These are phyloP conservation scores for Kazachstania sp. DNA, from an alignment of 1,139 yeast genomes.

Conservation along the genomic window DNA sequence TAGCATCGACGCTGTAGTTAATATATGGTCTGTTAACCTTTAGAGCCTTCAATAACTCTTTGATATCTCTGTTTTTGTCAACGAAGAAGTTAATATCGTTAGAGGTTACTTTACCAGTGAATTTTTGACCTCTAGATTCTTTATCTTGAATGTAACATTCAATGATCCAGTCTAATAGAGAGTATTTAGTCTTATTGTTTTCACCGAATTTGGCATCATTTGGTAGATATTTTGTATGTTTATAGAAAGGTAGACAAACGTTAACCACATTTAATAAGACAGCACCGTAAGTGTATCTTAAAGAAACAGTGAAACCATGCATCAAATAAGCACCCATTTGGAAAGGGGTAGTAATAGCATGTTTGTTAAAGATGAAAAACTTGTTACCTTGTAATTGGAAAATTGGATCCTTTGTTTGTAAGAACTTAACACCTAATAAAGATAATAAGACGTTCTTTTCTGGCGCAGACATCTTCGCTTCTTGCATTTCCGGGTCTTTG, in stretches of 20 bases:
- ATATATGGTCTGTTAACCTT: slow-evolving; percentile 17
- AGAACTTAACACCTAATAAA: slow-evolving; percentile 16
- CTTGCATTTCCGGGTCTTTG: slow-evolving; percentile 14
- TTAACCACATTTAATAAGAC: slow-evolving; percentile 15
- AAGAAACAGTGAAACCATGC: slow-evolving; percentile 15
- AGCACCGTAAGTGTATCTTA: slow-evolving; percentile 17
- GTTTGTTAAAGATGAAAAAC: slow-evolving; percentile 14
- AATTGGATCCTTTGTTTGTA: slow-evolving; percentile 11
- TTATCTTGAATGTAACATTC: slow-evolving; percentile 12
- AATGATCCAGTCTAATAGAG: slow-evolving; percentile 18
- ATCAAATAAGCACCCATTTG: slow-evolving; percentile 17
- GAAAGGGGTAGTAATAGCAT: slow-evolving; percentile 12
- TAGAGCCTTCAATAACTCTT: slow-evolving; percentile 14
- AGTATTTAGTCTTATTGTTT: slow-evolving; percentile 9
- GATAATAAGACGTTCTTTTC: slow-evolving; percentile 14
- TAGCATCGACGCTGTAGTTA: slow-evolving; percentile 16
- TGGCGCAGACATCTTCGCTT: slow-evolving; percentile 15
- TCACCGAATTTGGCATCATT: slow-evolving; percentile 15
- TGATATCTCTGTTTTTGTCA: slow-evolving; percentile 11
- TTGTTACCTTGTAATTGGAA: slow-evolving; percentile 19
- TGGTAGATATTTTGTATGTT: slow-evolving; percentile 18
- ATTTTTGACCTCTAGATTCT: slow-evolving; percentile 1
- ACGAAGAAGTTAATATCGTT: slow-evolving; percentile 15
- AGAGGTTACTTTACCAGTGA: slow-evolving; percentile 7
- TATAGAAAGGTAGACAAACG: slow-evolving; percentile 15